These are phyloP conservation scores for Eucalyptus tenuipes DNA, from an alignment of 345 rosid species.

Conservation along the genomic window DNA sequence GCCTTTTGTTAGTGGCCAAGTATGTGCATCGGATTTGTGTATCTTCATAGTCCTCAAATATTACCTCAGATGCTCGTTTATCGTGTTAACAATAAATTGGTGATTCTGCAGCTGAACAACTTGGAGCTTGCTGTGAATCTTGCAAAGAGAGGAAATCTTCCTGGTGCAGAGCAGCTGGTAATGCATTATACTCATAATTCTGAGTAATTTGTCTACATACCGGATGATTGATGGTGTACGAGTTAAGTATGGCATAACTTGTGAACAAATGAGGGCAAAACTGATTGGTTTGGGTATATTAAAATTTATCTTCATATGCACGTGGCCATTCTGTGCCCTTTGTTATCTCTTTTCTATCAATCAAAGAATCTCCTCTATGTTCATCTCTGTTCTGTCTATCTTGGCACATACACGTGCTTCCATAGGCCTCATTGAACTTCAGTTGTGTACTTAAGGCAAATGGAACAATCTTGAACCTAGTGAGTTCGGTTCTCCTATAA, in stretches of 20 bases:
- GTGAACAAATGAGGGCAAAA: neutral
- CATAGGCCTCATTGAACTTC: neutral
- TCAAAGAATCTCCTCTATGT: neutral
- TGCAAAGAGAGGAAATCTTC: constrained; percentile 99
- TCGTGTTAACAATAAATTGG: neutral
- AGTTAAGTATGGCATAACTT: neutral
- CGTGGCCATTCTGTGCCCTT: neutral
- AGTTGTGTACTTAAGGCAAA: neutral
- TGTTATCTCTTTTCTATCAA: neutral
- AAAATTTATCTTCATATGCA: neutral
- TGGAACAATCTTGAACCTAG: neutral
- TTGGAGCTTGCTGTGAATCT: constrained; percentile 98
- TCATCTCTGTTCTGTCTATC: neutral
- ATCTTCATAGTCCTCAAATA: constrained; percentile 10
- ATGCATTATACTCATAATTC: neutral
- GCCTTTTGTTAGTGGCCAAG: constrained; percentile 97
- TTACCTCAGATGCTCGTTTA: neutral
- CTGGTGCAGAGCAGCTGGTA: constrained; percentile 99
- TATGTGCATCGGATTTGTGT: constrained; percentile 9
- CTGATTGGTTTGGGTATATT: neutral
- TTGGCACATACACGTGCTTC: neutral
- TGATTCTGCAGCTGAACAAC: constrained; percentile 66
- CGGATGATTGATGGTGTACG: neutral
- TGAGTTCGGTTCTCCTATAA: neutral
- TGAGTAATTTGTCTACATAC: neutral